Conservation (phyloP, 2,329 filamentous ascomycete species). For the Ramularia endophylla region DNA sequence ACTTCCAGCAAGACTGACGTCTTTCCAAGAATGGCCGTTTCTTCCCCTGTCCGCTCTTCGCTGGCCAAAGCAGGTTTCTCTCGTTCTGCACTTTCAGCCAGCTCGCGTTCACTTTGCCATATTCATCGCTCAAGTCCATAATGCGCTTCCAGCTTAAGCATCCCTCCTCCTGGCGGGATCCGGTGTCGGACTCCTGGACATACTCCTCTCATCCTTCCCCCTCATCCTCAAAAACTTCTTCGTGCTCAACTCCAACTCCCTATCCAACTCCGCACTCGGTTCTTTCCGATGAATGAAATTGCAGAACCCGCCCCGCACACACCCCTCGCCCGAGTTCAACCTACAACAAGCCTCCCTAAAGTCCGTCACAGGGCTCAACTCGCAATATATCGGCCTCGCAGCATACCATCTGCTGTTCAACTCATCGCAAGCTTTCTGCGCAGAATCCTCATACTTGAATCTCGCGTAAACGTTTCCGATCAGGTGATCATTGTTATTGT, state of each 20-base stretch:
- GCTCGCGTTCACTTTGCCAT: too few relatives aligned
- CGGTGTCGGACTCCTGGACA: slow-evolving; percentile 75
- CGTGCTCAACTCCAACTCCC: slow-evolving; percentile 78
- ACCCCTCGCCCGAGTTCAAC: slow-evolving; percentile 90
- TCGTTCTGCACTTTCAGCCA: background rate
- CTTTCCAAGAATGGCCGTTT: too few relatives aligned
- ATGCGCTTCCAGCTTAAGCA: too few relatives aligned
- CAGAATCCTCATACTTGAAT: slow-evolving; percentile 99
- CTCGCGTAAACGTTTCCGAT: slow-evolving; percentile 99
- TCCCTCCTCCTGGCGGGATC: slow-evolving; percentile 67
- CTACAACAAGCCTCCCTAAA: slow-evolving; percentile 97
- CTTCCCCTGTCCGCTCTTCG: too few relatives aligned
- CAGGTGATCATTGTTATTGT: slow-evolving; percentile 99
- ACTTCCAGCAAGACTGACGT: too few relatives aligned
- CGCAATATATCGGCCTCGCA: slow-evolving; percentile 94
- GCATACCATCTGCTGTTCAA: slow-evolving; percentile 97
- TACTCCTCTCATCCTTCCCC: slow-evolving; percentile 77
- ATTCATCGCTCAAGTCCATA: too few relatives aligned
- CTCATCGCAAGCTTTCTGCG: slow-evolving; percentile 87
- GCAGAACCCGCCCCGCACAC: slow-evolving; percentile 93
- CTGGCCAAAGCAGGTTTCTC: background rate
- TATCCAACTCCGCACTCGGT: slow-evolving; percentile 78
- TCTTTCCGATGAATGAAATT: slow-evolving; percentile 99
- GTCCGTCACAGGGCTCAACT: slow-evolving; percentile 92
- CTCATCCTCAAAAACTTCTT: slow-evolving; percentile 93